Conservation (phyloP, 2,329 filamentous ascomycete genomes). For the Didymella keratinophila region DNA sequence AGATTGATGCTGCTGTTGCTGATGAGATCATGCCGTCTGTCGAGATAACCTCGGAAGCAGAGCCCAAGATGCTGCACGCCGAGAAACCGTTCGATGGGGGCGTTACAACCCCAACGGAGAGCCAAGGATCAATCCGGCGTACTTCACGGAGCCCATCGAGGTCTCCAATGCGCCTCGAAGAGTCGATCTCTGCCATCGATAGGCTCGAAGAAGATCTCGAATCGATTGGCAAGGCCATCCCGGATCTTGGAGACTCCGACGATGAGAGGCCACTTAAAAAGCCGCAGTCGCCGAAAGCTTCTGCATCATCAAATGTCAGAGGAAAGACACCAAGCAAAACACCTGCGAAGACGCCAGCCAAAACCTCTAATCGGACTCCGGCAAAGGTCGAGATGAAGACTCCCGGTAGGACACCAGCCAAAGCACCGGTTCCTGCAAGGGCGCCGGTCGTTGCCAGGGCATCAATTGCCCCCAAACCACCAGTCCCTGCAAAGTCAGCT, state of each 20-base stretch:
- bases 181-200: slow-evolving; percentile 61
- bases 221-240: slow-evolving; percentile 53
- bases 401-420: not conserved
- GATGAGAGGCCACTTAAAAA: slow-evolving; percentile 43
- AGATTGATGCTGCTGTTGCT: not conserved
- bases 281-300: slow-evolving; percentile 10
- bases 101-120: slow-evolving; percentile 30
- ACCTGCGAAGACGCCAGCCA: not conserved
- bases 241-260: slow-evolving; percentile 43
- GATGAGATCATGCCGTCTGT: slow-evolving; percentile 24
- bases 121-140: slow-evolving; percentile 32
- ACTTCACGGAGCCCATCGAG: slow-evolving; percentile 37
- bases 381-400: slow-evolving; percentile 1
- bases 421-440: not conserved
- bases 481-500: slow-evolving; percentile 8
- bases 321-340: slow-evolving; percentile 19
- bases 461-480: not conserved
- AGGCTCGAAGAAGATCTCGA: slow-evolving; percentile 62
- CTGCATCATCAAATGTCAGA: slow-evolving; percentile 12
- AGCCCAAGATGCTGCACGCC: slow-evolving; percentile 40
- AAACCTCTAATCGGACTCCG: not conserved
- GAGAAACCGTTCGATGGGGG: slow-evolving; percentile 38
- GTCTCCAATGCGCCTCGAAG: slow-evolving; percentile 51
- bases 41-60: slow-evolving; percentile 34
- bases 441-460: not conserved